Percentiles rank a stretch among this genome's conserved stretches.
Evolutionary conservation across 1,139 yeast species (phyloP).

Genomic region (Saccharomyces hybrid): DNA sequence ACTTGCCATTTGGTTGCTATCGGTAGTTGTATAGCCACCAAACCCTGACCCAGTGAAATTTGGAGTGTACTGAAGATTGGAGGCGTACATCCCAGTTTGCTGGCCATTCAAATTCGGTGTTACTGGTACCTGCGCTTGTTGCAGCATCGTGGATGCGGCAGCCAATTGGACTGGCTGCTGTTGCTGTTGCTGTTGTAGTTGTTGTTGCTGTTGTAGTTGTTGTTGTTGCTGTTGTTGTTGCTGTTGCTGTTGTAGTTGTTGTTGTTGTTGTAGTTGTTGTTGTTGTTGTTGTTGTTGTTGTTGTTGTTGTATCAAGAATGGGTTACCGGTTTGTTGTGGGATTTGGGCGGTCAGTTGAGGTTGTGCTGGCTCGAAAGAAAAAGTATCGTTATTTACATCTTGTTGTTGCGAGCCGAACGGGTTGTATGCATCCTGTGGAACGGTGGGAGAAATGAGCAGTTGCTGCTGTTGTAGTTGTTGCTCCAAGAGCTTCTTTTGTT

Average conservation of each 20-base stretch:
- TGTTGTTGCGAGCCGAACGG: constrained; percentile 24
- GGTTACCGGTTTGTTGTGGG: constrained; percentile 10
- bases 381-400: constrained; percentile 12
- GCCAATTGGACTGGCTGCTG: constrained; percentile 11
- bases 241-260: constrained; percentile 4
- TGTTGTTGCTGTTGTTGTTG: constrained; percentile 8
- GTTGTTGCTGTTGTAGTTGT: constrained; percentile 8
- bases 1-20: not conserved
- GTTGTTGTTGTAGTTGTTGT: constrained; percentile 4
- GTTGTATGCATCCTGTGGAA: constrained; percentile 24
- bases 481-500: constrained; percentile 24
- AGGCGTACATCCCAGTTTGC: constrained; percentile 7
- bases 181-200: constrained; percentile 6
- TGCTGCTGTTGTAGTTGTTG: constrained; percentile 28
- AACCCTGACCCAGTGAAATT: constrained; percentile 51
- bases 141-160: constrained; percentile 41
- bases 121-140: not conserved
- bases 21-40: constrained; percentile 38
- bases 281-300: constrained; percentile 8
- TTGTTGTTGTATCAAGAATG: constrained; percentile 14
- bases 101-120: not conserved
- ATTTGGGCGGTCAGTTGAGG: not conserved
- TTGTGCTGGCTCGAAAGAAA: constrained; percentile 15
- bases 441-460: constrained; percentile 23
- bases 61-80: constrained; percentile 25